Evolutionary conservation across 306 rosid species (phyloP), one percentile per base, ranked within the genome.

Genomic region (Casuarina glauca): DNA sequence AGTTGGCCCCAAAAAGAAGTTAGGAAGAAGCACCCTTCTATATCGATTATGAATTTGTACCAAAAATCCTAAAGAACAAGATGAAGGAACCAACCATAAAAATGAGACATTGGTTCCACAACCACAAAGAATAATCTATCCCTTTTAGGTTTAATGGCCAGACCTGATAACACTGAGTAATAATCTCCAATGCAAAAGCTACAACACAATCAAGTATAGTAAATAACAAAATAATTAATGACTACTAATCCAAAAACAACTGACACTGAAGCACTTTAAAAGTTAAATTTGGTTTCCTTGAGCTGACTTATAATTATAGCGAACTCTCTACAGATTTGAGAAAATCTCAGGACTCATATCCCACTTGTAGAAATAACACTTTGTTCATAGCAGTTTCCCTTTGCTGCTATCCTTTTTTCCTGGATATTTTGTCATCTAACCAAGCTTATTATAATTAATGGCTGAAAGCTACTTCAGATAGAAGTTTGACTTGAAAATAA

Each of bases 41-140:
- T 38, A 20, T 1, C 38, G 44, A 16, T 51, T 70, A 75, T 54
- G 44, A 20, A 42, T 77, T 70, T 41, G 55, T 55, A 57, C 55
- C 35, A 45, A 39, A 82, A 80, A 61, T 67, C 51, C 69, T 53
- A 69, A 62, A 62, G 42, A 12, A 19, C 9, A 58, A 58, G 15
- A 58, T 58, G 39, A 58, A 58, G 64, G 35, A 58, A 26, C 64
- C 39, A 58, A 58, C 26, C 64, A 26, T 26, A 58, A 58, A 32
- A 26, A 58, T 26, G 9, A 26, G 39, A 58, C 39, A 58, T 7
- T 19, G 64, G 26, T 58, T 58, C 39, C 39, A 58, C 13, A 58
- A 11, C 16, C 0, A 58, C 64, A 58, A 26, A 58, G 38, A 58
- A 20, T 19, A 8, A 38, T 52, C 20, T 71, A 26, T 19, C 32